phyloP scores from a whole-genome alignment of 148 eudicot genomes.

The Silene conica region DNA sequence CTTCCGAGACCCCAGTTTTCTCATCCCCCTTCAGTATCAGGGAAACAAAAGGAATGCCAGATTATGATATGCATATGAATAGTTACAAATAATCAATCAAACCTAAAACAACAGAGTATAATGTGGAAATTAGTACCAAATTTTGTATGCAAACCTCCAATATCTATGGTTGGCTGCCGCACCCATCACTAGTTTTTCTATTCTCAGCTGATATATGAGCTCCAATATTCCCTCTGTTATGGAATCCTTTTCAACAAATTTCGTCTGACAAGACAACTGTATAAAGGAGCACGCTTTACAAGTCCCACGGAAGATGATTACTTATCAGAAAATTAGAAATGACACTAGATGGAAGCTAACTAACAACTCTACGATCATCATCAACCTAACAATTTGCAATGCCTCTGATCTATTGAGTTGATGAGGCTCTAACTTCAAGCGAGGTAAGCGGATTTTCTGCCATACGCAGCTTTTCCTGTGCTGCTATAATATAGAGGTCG shows the following conservation, averaged over 20 bases:
- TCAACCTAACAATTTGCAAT: not conserved
- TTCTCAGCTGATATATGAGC: conserved; percentile 47
- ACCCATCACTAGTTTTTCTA: conserved; percentile 79
- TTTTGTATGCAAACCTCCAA: conserved; percentile 36
- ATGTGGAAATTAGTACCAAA: not conserved
- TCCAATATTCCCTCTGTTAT: conserved; percentile 71
- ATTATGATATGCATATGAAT: not conserved
- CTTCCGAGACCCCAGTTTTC: conserved; percentile 62
- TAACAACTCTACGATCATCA: not conserved
- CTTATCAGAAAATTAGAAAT: not conserved
- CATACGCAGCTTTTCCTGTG: not conserved
- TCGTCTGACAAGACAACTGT: conserved; percentile 45
- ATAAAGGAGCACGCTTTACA: not conserved
- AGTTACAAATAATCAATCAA: not conserved
- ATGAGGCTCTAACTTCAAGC: not conserved
- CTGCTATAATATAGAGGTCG: not conserved
- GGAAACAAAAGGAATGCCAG: conserved; percentile 3
- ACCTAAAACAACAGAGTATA: not conserved
- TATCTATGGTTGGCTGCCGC: conserved; percentile 55
- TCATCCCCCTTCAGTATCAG: conserved; percentile 52
- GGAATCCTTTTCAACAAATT: conserved; percentile 42
- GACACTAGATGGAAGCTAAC: not conserved
- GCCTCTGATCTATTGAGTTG: not conserved
- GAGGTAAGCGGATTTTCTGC: not conserved
- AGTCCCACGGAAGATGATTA: not conserved